Evolutionary conservation across 495 filamentous ascomycete genomes (phyloP), one percentile per base, ranked within the genome.

Genomic region (Penicillium roqueforti): DNA sequence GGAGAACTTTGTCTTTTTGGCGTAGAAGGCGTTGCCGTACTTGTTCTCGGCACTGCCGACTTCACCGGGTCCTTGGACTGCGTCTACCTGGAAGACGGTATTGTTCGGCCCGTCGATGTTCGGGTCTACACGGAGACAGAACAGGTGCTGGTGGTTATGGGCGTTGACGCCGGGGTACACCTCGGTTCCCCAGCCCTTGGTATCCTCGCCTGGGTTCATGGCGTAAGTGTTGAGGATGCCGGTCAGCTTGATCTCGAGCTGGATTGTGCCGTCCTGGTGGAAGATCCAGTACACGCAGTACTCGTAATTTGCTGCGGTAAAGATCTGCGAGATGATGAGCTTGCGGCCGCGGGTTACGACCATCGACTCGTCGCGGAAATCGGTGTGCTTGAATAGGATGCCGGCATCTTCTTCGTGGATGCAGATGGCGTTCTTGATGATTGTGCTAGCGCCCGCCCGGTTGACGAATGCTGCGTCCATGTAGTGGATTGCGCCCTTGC

Each of bases 221-320:
- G 86, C 74, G 63, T 95, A 96, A 13, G 92, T 97, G 73, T 96
- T 96, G 14, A 97, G 74, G 71, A 97, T 96, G 55, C 92, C 92
- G 2, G 92, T 96, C 43, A 96, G 84, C 68, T 93, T 96, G 72
- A 97, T 87, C 72, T 97, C 92, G 41, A 92, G 85, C 71, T 96
- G 90, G 62, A 97, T 83, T 11, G 91, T 95, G 46, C 90, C 92
- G 60, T 96, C 92, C 69, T 92, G 89, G 64, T 95, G 90, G 76
- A 97, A 91, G 62, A 89, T 84, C 89, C 92, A 96, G 74, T 93
- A 87, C 23, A 89, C 86, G 53, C 90, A 92, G 73, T 97, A 97
- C 71, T 97, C 92, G 73, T 97, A 97, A 75, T 97, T 97, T 45
- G 92, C 91, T 8, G 92, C 92, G 1, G 92, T 97, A 76, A 97